Conservation (phyloP, 139 green algal genomes). For the Diplosphaera chodatii region DNA sequence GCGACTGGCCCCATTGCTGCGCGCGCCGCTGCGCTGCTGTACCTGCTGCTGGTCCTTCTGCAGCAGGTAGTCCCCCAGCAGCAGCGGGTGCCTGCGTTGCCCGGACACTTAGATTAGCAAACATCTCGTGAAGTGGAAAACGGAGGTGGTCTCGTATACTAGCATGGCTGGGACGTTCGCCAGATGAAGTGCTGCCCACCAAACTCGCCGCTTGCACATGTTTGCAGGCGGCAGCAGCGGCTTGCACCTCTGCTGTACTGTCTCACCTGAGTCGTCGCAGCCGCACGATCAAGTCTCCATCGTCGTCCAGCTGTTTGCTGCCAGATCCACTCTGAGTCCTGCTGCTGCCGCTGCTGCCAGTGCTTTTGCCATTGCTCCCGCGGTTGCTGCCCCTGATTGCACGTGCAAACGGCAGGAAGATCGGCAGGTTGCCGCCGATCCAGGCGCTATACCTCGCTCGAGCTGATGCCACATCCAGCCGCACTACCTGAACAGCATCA, state of each 20-base stretch:
- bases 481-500: conserved; percentile 38
- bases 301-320: neutral
- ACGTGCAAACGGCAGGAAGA: conserved; percentile 42
- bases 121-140: neutral
- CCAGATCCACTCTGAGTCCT: too few species aligned
- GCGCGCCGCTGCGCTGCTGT: too few species aligned
- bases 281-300: conserved; percentile 3
- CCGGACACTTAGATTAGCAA: neutral
- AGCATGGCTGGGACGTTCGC: too few species aligned
- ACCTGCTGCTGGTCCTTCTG: neutral
- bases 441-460: conserved; percentile 58
- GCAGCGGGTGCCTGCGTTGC: neutral
- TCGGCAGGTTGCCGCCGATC: conserved; percentile 51
- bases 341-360: neutral
- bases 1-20: conserved; percentile 18
- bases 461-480: conserved; percentile 55
- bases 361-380: too few species aligned
- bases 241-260: too few species aligned
- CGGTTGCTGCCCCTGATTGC: conserved; percentile 12
- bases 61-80: neutral
- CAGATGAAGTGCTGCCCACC: too few species aligned
- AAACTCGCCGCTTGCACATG: too few species aligned
- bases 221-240: too few species aligned
- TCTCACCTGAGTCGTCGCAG: conserved; percentile 12
- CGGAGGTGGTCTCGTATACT: too few species aligned